Base-by-base conservation (phyloP, 2,329 filamentous ascomycete genomes). In the Bipolaris cookei region DNA sequence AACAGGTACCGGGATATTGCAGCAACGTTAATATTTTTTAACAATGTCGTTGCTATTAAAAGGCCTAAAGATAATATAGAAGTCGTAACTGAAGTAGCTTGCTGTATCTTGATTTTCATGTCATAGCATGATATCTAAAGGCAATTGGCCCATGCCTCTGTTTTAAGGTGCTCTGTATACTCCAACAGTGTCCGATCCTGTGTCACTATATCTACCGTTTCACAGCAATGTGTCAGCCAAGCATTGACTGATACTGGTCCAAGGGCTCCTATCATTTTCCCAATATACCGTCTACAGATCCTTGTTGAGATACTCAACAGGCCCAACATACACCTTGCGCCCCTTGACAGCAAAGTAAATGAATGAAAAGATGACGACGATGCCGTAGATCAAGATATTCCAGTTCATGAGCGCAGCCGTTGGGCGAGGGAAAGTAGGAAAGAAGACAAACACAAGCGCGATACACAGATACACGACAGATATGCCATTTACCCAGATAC, bases 371-470 rank as follows among this genome's bases (percentile, higher is more conserved):
- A 75, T 62, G 14, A 82, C 69, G 18, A 81, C 71, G 4, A 73
- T 74, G n/a, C 76, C 74, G 53, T 80, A 83, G 65, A 83, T 80
- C 1, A 74, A 66, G 39, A 78, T 71, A 35, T 76, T 77, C 80
- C 80, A 83, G 58, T 83, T 83, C 79, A 83, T 82, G 4, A 74
- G 75, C 30, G 66, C 65, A 1, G 63, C 51, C 1, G 65, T 64
- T 14, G 70, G 71, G 16, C 67, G 54, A 1, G 67, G 69, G 32
- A 59, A 65, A 7, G 63, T 58, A 0, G 80, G 80, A 59, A 82
- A 83, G 58, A 82, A 82, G 0, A 73, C 66, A 52, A 82, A 81
- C 1, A 80, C 51, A 30, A 80, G 78, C 3, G 78, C 66, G 0
- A 79, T 66, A 2, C 71, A 48, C 2, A 82, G 59, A 53, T 78